phyloP scores from a whole-genome alignment of 108 stramenopile genomes.

The Discostella pseudostelligera region DNA sequence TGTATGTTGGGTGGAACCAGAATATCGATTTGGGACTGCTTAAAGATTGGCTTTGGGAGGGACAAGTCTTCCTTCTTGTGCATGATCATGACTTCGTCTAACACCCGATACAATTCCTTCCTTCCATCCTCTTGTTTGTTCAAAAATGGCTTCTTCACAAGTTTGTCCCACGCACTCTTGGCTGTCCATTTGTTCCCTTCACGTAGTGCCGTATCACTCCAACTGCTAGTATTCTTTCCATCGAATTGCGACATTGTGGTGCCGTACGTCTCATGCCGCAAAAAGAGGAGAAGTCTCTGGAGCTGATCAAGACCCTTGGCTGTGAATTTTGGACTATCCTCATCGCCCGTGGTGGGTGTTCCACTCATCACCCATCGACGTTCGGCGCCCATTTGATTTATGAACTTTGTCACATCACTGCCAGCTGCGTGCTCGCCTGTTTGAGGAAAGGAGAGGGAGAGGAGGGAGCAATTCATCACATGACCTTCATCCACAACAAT shows the following conservation, averaged over 20 bases:
- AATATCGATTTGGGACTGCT: conserved; percentile 46
- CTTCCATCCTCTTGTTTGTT: conserved; percentile 27
- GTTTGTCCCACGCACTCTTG: conserved; percentile 45
- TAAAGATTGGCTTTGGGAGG: conserved; percentile 56
- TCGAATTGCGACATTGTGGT: conserved; percentile 1
- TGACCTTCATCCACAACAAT: conserved; percentile 83
- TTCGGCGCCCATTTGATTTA: conserved; percentile 68
- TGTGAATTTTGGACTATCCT: conserved; percentile 42
- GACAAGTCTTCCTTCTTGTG: conserved; percentile 58
- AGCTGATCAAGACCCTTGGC: conserved; percentile 47
- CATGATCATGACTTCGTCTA: conserved; percentile 57
- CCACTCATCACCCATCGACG: conserved; percentile 82
- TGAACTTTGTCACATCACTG: conserved; percentile 34
- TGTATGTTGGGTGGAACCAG: conserved; percentile 33
- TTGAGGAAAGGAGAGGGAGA: neutral
- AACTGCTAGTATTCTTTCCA: neutral
- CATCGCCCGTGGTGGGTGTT: conserved; percentile 69
- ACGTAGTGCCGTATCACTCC: neutral
- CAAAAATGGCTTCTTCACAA: conserved; percentile 52
- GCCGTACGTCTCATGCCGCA: conserved; percentile 49
- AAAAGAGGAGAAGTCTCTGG: conserved; percentile 50
- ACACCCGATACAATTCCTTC: conserved; percentile 32
- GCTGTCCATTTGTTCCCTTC: conserved; percentile 23
- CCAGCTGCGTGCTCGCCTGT: conserved; percentile 30
- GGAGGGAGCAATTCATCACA: no score